Evolutionary conservation across 768 basidiomycete genomes (phyloP), one percentile per base, ranked within the genome.

Genomic region (Lentinula sp.): DNA sequence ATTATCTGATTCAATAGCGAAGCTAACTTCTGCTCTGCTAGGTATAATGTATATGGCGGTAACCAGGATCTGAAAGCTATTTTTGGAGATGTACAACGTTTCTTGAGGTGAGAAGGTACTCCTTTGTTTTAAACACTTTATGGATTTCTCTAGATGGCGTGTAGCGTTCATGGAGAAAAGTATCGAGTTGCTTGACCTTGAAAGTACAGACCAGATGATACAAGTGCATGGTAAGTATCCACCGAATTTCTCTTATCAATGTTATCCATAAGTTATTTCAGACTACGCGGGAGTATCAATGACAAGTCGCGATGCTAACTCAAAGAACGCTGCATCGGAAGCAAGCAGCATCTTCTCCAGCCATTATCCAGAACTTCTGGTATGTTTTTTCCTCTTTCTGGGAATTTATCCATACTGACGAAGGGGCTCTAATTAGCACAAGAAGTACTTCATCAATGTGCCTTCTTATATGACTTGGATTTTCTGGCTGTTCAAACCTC

Each of bases 371-470:
- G 91, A 93, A 70, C 78, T 92, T 61, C 74, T 93, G 57, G 89
- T 88, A 46, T 57, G 81, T 73, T 31, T 21, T 23, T 5, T 10
- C 39, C 21, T 37, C 39, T 16, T 4, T 39, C 61, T 53, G 34
- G 21, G 4, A 63, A 55, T 31, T 18, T 58, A n/a, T 18, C n/a
- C 39, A 34, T 9, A 10, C 59, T 65, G 23, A 66, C 58, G 28
- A 21, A 9, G 18, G 7, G 18, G 16, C 11, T 6, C 6, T 13
- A 35, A 4, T 62, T 63, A 89, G 87, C 79, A 82, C 66, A 81
- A 80, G 69, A 93, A 93, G 70, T 89, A 86, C 75, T 93, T 93
- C 68, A 78, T 93, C 67, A 91, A 90, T 66, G 89, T 93, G 11
- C 91, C 91, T 0, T 81, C 82, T 2, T 67, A 89, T 61, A 77